Conservation (phyloP, 345 rosid species). For the Salix dunnii region DNA sequence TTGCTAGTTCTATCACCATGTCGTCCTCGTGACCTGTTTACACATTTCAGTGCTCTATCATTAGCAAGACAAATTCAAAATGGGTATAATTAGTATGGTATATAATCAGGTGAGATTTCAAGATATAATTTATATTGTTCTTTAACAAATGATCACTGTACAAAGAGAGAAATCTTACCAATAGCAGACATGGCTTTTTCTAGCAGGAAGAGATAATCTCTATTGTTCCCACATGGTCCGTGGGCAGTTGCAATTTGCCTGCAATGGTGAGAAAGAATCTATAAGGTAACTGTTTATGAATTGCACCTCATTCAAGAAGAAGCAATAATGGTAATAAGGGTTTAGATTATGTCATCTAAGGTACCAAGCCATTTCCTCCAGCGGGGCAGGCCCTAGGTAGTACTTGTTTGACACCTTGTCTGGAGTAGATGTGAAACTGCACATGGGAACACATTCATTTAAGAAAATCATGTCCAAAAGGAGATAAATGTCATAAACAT, state of each 20-base stretch:
- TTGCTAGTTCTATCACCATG: constrained; percentile 56
- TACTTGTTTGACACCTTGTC: constrained; percentile 81
- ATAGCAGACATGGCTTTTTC: constrained; percentile 91
- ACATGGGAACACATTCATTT: neutral
- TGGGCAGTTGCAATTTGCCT: constrained; percentile 94
- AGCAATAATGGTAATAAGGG: neutral
- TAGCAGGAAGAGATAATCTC: constrained; percentile 76
- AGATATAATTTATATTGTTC: too few relatives aligned
- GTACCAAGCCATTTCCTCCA: constrained; percentile 92
- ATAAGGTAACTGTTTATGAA: neutral
- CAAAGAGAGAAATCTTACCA: constrained; percentile 36
- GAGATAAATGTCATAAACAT: neutral
- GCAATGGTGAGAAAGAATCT: constrained; percentile 1
- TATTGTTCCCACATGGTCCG: constrained; percentile 96
- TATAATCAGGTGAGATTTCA: neutral
- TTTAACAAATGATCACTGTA: too few relatives aligned
- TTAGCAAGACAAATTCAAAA: neutral
- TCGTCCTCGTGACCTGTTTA: constrained; percentile 14
- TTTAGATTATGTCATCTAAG: neutral
- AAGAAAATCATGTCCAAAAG: constrained; percentile 1
- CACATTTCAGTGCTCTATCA: neutral
- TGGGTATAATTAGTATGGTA: too few relatives aligned
- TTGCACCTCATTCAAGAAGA: neutral
- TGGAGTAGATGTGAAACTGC: constrained; percentile 91
- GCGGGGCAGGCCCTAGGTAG: constrained; percentile 91